Evolutionary conservation across 2,329 filamentous ascomycete genomes (phyloP), one percentile per base, ranked within the genome.

Genomic region (Erysiphe pulchra): DNA sequence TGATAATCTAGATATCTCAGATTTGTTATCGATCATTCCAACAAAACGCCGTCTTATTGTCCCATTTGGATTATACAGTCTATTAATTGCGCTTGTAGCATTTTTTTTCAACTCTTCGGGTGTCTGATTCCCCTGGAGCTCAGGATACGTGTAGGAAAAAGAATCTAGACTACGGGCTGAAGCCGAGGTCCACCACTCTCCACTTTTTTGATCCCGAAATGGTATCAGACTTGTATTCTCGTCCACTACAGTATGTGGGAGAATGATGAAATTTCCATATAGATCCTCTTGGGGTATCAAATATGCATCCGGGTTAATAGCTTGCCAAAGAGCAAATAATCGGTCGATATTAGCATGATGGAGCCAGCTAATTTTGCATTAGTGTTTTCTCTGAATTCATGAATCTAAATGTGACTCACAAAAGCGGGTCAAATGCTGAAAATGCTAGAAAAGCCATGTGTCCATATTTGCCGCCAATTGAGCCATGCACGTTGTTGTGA

Each of bases 311-410:
- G 55, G 54, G 47, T 66, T 54, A 33, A 70, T 62, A 28, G 60
- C 61, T 53, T 68, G 61, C 63, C 63, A 69, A 46, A 69, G 56
- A 1, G 70, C 66, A 49, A 72, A 69, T 12, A 77, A 63, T 16
- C 74, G 66, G 53, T 78, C 73, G 46, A 78, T 62, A 54, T 78
- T 75, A 51, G 65, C 59, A 59, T 69, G 66, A 49, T 69, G 66
- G 9, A 70, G 61, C 62, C 66, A 65, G 49, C 64, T 67, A 47
- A 31, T 28, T 2, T 6, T n/a, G 6, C 2, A 37, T n/a, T 37
- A 14, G 14, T 17, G 17, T n/a, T 37, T 16, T 37, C 12, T 30
- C 16, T 7, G 18, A 33, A 24, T 47, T 47, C 36, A 42, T 50
- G 36, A 20, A 37, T 10, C 11, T 3, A 13, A 6, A 34, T 17